Conservation (phyloP, 164 flowering plant species). For the Umbilicus rupestris region DNA sequence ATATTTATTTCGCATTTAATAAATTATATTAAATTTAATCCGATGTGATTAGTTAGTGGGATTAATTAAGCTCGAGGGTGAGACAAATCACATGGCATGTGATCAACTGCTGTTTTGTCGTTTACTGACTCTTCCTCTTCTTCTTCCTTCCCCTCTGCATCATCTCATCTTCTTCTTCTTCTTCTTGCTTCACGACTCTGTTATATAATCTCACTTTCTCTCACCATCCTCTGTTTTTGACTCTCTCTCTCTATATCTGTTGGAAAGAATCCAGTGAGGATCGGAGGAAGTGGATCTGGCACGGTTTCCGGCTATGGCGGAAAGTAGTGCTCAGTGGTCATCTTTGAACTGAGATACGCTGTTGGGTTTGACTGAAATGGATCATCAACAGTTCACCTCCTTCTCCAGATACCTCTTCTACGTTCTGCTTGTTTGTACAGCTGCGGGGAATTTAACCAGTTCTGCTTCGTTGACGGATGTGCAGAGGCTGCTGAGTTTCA, state of each 20-base stretch:
- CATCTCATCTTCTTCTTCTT: conserved; percentile 28
- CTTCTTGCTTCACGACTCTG: conserved; percentile 29
- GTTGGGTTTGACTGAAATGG: not conserved
- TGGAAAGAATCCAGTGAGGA: conserved; percentile 1
- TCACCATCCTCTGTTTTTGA: conserved; percentile 12
- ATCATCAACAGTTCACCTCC: not conserved
- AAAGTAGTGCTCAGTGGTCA: not conserved
- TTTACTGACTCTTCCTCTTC: no score
- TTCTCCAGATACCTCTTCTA: not conserved
- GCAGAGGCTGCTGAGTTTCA: conserved; percentile 45
- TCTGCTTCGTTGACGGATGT: conserved; percentile 1
- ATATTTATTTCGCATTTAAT: no score
- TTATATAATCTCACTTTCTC: conserved; percentile 16
- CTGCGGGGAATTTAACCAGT: not conserved
- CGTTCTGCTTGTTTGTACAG: not conserved
- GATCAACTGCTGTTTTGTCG: conserved; percentile 54
- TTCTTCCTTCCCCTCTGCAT: conserved; percentile 3
- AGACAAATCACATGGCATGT: conserved; percentile 65
- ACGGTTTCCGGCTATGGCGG: conserved; percentile 1
- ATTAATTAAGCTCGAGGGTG: not conserved
- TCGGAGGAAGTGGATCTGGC: not conserved
- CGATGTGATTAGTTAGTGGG: not conserved
- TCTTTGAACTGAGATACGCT: no score
- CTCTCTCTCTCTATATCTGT: conserved; percentile 10
- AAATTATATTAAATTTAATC: no score